Evolutionary conservation across 768 basidiomycete genomes (phyloP).

Genomic region (Lactarius evosmus): DNA sequence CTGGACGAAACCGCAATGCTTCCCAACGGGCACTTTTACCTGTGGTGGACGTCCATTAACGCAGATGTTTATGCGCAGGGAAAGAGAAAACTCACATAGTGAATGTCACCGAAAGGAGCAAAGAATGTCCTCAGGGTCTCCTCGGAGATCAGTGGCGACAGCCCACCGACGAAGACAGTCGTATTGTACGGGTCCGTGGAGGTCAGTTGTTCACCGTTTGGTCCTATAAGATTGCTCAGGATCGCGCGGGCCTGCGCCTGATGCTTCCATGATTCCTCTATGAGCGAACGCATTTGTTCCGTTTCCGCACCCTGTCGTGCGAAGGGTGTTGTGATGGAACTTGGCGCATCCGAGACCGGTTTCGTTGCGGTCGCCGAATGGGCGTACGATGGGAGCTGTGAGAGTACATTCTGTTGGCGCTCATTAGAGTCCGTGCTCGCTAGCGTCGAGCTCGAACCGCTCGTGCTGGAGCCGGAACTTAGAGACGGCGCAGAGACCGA

Average conservation of each 20-base stretch:
- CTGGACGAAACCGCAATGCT: slow-evolving; percentile 95
- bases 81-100: slow-evolving; percentile 59
- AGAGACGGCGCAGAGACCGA: slow-evolving; percentile 36
- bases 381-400: slow-evolving; percentile 43
- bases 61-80: slow-evolving; percentile 23
- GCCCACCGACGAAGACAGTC: slow-evolving; percentile 90
- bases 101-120: slow-evolving; percentile 88
- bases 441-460: slow-evolving; percentile 49
- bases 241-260: slow-evolving; percentile 81
- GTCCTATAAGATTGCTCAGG: slow-evolving; percentile 78
- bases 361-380: slow-evolving; percentile 17
- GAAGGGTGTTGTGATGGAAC: slow-evolving; percentile 41
- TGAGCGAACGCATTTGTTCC: slow-evolving; percentile 46
- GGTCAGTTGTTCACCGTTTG: slow-evolving; percentile 81
- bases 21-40: slow-evolving; percentile 96
- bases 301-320: slow-evolving; percentile 44
- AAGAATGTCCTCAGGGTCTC: slow-evolving; percentile 91
- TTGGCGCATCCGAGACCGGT: slow-evolving; percentile 16
- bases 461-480: slow-evolving; percentile 41
- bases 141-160: slow-evolving; percentile 85
- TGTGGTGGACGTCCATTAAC: slow-evolving; percentile 32
- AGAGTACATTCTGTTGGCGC: slow-evolving; percentile 43
- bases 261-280: slow-evolving; percentile 81
- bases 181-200: slow-evolving; percentile 95
- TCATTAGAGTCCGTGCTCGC: slow-evolving; percentile 53